These are phyloP conservation scores for Monosporascus sp. DNA, from an alignment of 2,329 filamentous ascomycete species.

Conservation along the genomic window DNA sequence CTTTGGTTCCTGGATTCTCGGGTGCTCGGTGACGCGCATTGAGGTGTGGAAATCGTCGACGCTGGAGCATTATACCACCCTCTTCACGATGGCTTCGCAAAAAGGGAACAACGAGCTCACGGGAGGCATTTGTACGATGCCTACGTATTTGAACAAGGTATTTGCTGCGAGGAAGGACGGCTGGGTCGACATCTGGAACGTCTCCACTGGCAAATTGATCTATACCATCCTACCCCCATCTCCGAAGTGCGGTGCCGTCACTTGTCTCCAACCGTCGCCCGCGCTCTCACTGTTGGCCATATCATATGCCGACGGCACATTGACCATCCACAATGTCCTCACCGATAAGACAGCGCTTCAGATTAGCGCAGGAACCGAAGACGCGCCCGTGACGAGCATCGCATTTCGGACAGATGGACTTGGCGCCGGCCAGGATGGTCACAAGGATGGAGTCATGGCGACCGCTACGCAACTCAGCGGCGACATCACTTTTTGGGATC, in stretches of 20 bases:
- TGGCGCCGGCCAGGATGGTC: constrained; percentile 83
- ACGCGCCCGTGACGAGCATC: constrained; percentile 70
- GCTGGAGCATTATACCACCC: constrained; percentile 84
- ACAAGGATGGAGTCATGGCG: constrained; percentile 86
- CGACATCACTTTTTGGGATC: constrained; percentile 93
- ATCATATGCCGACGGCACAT: constrained; percentile 72
- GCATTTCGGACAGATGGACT: constrained; percentile 85
- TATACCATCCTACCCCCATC: constrained; percentile 81
- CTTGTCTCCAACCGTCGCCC: constrained; percentile 77
- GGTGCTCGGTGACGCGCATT: constrained; percentile 67
- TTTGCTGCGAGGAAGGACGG: constrained; percentile 85
- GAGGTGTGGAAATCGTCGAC: constrained; percentile 85
- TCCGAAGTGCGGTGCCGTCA: constrained; percentile 72
- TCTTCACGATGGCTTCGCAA: constrained; percentile 54
- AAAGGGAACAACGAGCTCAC: constrained; percentile 65
- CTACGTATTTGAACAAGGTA: constrained; percentile 93
- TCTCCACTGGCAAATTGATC: constrained; percentile 85
- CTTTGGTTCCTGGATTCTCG: constrained; percentile 89
- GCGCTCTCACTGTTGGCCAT: constrained; percentile 83
- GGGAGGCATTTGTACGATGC: constrained; percentile 78
- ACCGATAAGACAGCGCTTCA: constrained; percentile 68
- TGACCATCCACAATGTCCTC: constrained; percentile 78
- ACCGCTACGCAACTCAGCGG: constrained; percentile 75
- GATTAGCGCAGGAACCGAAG: constrained; percentile 60
- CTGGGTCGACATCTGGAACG: constrained; percentile 93